Conservation (phyloP, 2,329 filamentous ascomycete species). For the Trichoderma brevicompactum region DNA sequence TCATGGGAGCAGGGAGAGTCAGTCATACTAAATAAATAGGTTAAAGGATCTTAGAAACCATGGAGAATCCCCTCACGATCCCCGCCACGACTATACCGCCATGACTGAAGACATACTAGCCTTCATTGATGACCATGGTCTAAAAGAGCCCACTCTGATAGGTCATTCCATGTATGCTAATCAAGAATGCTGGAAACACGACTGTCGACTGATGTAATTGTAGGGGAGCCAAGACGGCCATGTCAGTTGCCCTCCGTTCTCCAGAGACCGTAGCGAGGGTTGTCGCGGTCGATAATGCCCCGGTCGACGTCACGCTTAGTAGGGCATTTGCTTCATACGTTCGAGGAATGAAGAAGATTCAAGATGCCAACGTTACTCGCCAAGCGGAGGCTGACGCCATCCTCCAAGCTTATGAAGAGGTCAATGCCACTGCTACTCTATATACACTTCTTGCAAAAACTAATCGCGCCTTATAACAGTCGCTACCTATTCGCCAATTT, state of each 20-base stretch:
- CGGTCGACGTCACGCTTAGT: slow-evolving; percentile 75
- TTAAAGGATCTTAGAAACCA: slow-evolving; percentile 86
- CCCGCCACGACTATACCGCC: slow-evolving; percentile 75
- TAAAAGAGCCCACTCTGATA: slow-evolving; percentile 77
- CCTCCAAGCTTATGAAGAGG: slow-evolving; percentile 72
- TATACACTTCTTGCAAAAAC: not conserved
- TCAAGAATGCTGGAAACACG: not conserved
- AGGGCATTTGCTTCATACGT: slow-evolving; percentile 80
- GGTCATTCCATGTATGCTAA: slow-evolving; percentile 82
- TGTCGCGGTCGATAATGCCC: slow-evolving; percentile 89
- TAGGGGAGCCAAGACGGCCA: slow-evolving; percentile 89
- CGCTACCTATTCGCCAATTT: slow-evolving; percentile 83
- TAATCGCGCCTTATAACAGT: slow-evolving; percentile 39
- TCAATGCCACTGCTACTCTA: slow-evolving; percentile 37
- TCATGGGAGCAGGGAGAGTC: slow-evolving; percentile 12
- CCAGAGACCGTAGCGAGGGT: slow-evolving; percentile 71
- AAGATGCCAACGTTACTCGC: slow-evolving; percentile 67
- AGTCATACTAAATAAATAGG: slow-evolving; percentile 20
- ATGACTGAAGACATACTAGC: slow-evolving; percentile 83
- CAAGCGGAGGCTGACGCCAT: slow-evolving; percentile 82
- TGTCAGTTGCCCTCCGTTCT: slow-evolving; percentile 77
- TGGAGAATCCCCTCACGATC: slow-evolving; percentile 81
- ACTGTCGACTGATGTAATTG: slow-evolving; percentile 3
- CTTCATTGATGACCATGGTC: slow-evolving; percentile 73
- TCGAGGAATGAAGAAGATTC: slow-evolving; percentile 81